A percentile compares a stretch with the other conserved stretches of the same genome.
Evolutionary conservation across 306 rosid genomes (phyloP).

Genomic region (Vigna nakashimae): DNA sequence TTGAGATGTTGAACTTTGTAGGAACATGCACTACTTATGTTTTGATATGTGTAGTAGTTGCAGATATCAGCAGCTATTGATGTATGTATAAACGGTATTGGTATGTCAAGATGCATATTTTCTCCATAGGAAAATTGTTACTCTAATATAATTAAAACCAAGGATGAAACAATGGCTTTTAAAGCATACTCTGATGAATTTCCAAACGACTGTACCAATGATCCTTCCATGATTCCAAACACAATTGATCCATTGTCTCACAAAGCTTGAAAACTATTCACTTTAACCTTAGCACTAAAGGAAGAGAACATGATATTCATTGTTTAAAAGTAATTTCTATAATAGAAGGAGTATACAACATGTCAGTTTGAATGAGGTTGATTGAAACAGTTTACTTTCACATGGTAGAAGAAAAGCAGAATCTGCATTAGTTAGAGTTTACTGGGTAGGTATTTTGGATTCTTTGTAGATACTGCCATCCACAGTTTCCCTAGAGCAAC

Average conservation of each 20-base stretch:
- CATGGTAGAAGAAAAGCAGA: neutral
- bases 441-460: neutral
- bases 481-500: constrained; percentile 57
- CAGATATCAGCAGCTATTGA: constrained; percentile 1
- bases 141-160: too few species aligned
- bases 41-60: neutral
- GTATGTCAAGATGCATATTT: neutral
- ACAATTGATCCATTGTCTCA: too few species aligned
- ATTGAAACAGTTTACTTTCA: neutral
- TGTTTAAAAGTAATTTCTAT: too few species aligned
- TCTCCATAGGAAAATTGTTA: neutral
- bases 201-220: too few species aligned
- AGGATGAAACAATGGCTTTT: too few species aligned
- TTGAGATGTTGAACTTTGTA: neutral
- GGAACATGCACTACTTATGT: neutral
- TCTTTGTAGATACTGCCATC: constrained; percentile 33
- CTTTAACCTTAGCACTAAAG: too few species aligned
- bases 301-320: too few species aligned
- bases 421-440: constrained; percentile 27
- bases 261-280: too few species aligned
- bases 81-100: neutral
- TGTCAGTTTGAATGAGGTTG: neutral
- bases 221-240: too few species aligned
- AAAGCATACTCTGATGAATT: too few species aligned
- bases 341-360: neutral